phyloP scores from a whole-genome alignment of 441 rosid species.

The Adansonia grandidieri region DNA sequence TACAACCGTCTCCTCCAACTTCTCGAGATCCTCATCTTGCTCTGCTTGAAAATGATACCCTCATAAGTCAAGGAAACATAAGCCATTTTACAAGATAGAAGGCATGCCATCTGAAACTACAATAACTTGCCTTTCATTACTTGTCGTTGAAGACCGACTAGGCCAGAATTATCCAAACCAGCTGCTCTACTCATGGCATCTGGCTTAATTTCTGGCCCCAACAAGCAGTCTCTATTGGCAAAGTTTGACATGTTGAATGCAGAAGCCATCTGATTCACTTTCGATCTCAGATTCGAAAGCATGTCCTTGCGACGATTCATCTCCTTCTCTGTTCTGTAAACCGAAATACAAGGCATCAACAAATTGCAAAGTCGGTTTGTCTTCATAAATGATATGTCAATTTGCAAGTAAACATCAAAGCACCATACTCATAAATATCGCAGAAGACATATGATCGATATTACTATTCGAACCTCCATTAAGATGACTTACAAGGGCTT shows the following conservation, averaged over 20 bases:
- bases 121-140: conserved; percentile 79
- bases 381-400: neutral
- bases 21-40: conserved; percentile 97
- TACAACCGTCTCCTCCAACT: conserved; percentile 80
- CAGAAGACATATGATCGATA: neutral
- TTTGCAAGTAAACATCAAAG: neutral
- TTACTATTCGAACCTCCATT: neutral
- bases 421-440: neutral
- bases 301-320: conserved; percentile 91
- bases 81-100: conserved; percentile 8
- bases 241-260: conserved; percentile 86
- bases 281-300: conserved; percentile 69
- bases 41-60: conserved; percentile 48
- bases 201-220: conserved; percentile 80
- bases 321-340: conserved; percentile 84
- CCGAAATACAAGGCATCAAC: conserved; percentile 2
- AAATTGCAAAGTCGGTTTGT: neutral
- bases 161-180: conserved; percentile 84
- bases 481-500: conserved; percentile 65
- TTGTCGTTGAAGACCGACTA: conserved; percentile 85
- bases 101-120: neutral
- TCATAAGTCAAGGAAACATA: conserved; percentile 17
- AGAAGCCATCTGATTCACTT: conserved; percentile 81
- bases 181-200: conserved; percentile 64
- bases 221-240: conserved; percentile 82